Percentiles rank a stretch among this genome's conserved stretches.
Evolutionary conservation across 1,139 yeast species (phyloP).

Genomic region (Scheffersomyces parashehatae): DNA sequence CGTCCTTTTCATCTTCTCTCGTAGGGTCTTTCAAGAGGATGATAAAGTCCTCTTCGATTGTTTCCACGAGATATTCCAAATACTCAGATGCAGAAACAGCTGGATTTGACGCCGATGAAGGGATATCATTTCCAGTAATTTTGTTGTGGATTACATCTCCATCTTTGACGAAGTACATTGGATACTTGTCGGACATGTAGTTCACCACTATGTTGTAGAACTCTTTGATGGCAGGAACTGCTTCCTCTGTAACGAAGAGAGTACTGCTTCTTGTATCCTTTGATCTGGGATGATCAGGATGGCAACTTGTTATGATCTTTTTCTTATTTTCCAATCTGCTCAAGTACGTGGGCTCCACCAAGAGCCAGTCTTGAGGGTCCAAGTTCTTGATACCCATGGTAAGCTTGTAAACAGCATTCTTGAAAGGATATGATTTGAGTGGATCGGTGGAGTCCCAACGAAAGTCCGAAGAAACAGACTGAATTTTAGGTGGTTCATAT

Average conservation of each 20-base stretch:
- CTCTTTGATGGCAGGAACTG: conserved; percentile 54
- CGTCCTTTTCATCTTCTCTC: conserved; percentile 37
- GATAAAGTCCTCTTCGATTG: conserved; percentile 70
- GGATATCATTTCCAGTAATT: conserved; percentile 42
- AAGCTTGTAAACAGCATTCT: conserved; percentile 59
- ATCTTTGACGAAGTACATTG: conserved; percentile 49
- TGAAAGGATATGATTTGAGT: conserved; percentile 49
- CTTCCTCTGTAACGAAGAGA: conserved; percentile 41
- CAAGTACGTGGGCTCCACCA: conserved; percentile 65
- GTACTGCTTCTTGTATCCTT: conserved; percentile 31
- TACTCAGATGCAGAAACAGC: conserved; percentile 28
- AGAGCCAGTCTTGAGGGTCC: conserved; percentile 61
- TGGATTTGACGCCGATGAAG: conserved; percentile 17
- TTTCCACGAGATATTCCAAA: conserved; percentile 43
- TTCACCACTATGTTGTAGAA: conserved; percentile 50
- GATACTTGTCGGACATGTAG: conserved; percentile 57
- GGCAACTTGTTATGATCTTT: conserved; percentile 36
- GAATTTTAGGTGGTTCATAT: conserved; percentile 4
- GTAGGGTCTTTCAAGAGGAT: conserved; percentile 53
- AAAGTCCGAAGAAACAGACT: conserved; percentile 35
- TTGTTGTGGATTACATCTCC: conserved; percentile 38
- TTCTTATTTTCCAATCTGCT: conserved; percentile 45
- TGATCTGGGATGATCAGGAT: conserved; percentile 35
- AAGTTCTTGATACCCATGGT: conserved; percentile 67
- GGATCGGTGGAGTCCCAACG: conserved; percentile 49